Conservation (phyloP, 495 filamentous ascomycete genomes). For the Penicillium paradoxum region DNA sequence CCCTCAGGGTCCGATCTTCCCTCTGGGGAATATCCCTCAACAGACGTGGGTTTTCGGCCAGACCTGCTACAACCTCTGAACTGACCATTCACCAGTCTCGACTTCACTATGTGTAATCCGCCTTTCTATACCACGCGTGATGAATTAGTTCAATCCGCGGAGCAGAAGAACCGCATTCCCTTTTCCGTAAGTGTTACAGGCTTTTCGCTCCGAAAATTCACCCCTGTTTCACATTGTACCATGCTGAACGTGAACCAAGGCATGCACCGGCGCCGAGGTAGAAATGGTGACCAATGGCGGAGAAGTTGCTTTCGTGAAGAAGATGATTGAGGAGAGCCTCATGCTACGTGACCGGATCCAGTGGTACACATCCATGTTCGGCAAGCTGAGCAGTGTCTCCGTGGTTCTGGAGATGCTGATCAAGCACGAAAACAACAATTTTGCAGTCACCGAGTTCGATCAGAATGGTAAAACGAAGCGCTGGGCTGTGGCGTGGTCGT, state of each 20-base stretch:
- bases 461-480: constrained; percentile 76
- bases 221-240: background rate
- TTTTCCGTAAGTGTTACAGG: constrained; percentile 46
- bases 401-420: constrained; percentile 57
- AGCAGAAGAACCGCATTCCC: constrained; percentile 61
- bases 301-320: constrained; percentile 72
- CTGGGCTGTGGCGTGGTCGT: constrained; percentile 91
- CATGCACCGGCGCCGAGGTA: constrained; percentile 73
- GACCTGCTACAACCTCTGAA: background rate
- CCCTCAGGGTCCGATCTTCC: constrained; percentile 53
- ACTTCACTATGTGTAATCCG: constrained; percentile 93
- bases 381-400: constrained; percentile 70
- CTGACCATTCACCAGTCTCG: constrained; percentile 44
- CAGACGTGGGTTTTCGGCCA: constrained; percentile 32
- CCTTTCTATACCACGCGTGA: constrained; percentile 78
- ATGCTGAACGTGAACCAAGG: constrained; percentile 20
- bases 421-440: constrained; percentile 62
- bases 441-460: constrained; percentile 73
- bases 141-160: constrained; percentile 62
- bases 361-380: constrained; percentile 93
- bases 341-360: constrained; percentile 53
- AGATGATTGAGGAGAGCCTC: constrained; percentile 72
- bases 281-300: constrained; percentile 90
- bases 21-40: constrained; percentile 44
- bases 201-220: background rate